Base-by-base conservation (phyloP, 495 filamentous ascomycete species). In the Aspergillus nanangensis region DNA sequence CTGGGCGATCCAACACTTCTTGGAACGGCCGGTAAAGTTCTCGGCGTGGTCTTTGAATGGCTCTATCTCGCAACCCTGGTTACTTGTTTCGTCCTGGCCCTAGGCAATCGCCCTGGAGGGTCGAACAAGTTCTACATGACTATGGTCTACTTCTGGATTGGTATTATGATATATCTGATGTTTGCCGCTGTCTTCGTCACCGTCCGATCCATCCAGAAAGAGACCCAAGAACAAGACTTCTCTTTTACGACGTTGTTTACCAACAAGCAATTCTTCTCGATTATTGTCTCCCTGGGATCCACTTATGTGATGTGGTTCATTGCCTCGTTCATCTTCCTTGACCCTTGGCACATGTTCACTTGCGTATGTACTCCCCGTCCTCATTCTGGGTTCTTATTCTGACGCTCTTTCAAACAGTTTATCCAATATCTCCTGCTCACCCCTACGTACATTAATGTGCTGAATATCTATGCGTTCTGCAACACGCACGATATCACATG, bases 341-440 rank as follows among this genome's bases (percentile, higher is more conserved):
- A 99, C 62, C 94, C 94, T 2, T 99, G 91, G 91, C 94, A 99
- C 66, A 95, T 99, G 88, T 79, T 96, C 70, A 98, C 93, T 21
- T 88, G 80, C 25, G 76, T 78, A 63, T 57, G 70, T 67, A 9
- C 47, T 34, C 27, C 20, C 1, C 15, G 22, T 23, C 38, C n/a
- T n/a, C 18, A 34, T 14, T 31, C 3, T n/a, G 14, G 27, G 8
- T 21, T 17, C 9, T 14, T 8, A 17, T 34, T 38, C 23, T 36
- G 14, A 32, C 37, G 8, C 50, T 58, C 53, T 62, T 44, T 17
- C 14, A 2, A 22, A 27, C 48, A 80, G 76, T 90, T 96, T 67
- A 70, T 96, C 38, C 94, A 99, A 80, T 99, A 99, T 64, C 82
- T 99, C 46, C 81, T 97, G 29, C 78, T 99, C 38, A 95, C 91